Evolutionary conservation across 305 asterid species (phyloP), one percentile per base, ranked within the genome.

Genomic region (Rubia tinctorum): DNA sequence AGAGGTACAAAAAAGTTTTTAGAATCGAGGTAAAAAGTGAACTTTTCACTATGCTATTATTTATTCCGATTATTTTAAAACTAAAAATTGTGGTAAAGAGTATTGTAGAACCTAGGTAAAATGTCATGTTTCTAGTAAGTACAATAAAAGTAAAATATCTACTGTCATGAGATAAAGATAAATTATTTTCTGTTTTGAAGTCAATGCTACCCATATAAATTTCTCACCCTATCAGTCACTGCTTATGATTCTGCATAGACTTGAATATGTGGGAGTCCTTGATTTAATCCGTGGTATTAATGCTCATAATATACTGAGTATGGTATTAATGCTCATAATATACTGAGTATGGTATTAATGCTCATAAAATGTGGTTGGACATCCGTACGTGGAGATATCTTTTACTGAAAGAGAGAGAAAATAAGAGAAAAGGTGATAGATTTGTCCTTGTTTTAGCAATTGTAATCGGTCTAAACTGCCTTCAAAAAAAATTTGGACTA

Each of bases 201-300:
- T 30, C 3, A 30, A 30, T 30, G 37, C 37, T 45, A 3, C 53
- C 5, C 13, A 4, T 13, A 12, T 4, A 47, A 47, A 45, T 11
- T 2, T 13, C 17, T 47, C 55, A 47, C 55, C 55, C 5, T 6
- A 47, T 14, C 55, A 47, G 17, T 47, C 18, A 47, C 18, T 47
- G 18, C 55, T 45, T 3, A 47, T 58, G 39, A 60, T 25, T 60
- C 34, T 27, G 67, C 5, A 51, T 51, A 51, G 58, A 51, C 58
- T 51, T 69, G 66, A 25, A 55, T 56, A 69, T 27, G 53, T 45
- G 60, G 25, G n/a, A 43, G 71, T 65, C 80, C 64, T 23, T 12
- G 65, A 1, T 15, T 51, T 25, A 9, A 63, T 61, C 25, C 58
- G 22, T 15, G 11, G 45, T 20, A 51, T 0, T 55, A 23, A 1